phyloP scores from a whole-genome alignment of 129 eudicot species.

The Lonicera japonica region DNA sequence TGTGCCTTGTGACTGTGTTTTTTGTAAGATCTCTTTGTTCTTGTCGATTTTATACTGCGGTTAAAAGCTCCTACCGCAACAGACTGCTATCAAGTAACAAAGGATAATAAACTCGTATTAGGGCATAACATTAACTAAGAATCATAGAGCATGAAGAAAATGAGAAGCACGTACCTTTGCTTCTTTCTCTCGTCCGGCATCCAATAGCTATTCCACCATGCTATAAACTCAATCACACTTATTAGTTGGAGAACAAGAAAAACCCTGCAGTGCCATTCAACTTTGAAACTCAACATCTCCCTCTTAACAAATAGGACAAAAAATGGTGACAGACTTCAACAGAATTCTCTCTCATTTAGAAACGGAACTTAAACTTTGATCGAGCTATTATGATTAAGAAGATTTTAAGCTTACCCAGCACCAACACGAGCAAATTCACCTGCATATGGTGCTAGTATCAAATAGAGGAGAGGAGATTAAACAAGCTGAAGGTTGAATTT shows the following conservation, averaged over 20 bases:
- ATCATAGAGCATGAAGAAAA: not conserved
- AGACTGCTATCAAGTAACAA: too few relatives aligned
- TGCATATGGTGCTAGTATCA: constrained; percentile 24
- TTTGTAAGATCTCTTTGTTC: too few relatives aligned
- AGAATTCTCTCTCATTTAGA: too few relatives aligned
- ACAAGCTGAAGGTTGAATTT: not conserved
- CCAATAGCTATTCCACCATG: constrained; percentile 97
- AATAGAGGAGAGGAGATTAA: not conserved
- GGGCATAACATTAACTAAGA: too few relatives aligned
- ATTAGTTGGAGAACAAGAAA: constrained; percentile 85
- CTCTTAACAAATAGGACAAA: not conserved
- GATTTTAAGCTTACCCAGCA: constrained; percentile 75
- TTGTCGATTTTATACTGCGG: too few relatives aligned
- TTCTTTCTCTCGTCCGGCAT: constrained; percentile 60
- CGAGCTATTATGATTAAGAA: not conserved
- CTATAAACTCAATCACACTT: constrained; percentile 87
- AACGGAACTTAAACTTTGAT: not conserved
- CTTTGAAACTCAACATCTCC: not conserved
- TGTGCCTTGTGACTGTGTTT: too few relatives aligned
- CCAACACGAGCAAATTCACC: constrained; percentile 98
- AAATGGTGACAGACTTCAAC: too few relatives aligned
- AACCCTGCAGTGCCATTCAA: constrained; percentile 39
- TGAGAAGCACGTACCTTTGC: constrained; percentile 46
- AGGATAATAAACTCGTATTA: too few relatives aligned
- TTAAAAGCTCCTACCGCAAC: too few relatives aligned